A percentile compares a stretch with the other conserved stretches of the same genome.
Evolutionary conservation across 495 filamentous ascomycete genomes (phyloP).

Genomic region (Penicillium silybi): DNA sequence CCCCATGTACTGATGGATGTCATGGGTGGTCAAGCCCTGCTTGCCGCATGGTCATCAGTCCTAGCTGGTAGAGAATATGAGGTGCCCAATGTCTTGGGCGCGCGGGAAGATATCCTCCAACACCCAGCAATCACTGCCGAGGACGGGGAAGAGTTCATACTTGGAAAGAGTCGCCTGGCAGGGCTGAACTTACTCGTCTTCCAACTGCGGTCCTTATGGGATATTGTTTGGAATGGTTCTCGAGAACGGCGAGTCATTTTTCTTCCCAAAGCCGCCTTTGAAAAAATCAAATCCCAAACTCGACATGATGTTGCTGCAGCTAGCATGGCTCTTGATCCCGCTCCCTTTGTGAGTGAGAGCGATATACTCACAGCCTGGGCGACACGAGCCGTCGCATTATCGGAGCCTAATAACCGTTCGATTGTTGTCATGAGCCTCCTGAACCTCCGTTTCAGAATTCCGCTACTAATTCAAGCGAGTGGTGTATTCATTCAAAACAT

Average conservation of each 20-base stretch:
- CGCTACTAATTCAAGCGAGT: conserved; percentile 1
- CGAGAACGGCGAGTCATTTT: conserved; percentile 8
- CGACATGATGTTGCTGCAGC: not conserved
- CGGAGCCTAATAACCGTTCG: conserved; percentile 4
- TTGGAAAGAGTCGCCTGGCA: conserved; percentile 3
- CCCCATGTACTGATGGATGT: conserved; percentile 49
- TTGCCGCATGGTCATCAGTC: conserved; percentile 16
- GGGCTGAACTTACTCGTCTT: conserved; percentile 5
- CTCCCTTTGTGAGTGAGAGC: conserved; percentile 11
- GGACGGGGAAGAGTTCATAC: not conserved
- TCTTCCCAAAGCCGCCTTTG: conserved; percentile 3
- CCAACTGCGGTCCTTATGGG: conserved; percentile 11
- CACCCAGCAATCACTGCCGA: not conserved
- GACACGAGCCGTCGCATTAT: conserved; percentile 2
- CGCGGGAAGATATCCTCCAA: conserved; percentile 11
- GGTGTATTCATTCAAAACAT: conserved; percentile 19
- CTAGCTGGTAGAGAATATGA: conserved; percentile 16
- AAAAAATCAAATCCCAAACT: not conserved
- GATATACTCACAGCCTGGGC: conserved; percentile 18
- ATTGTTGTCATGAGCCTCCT: conserved; percentile 12
- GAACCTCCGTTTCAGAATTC: conserved; percentile 10
- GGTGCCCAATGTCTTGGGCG: conserved; percentile 16
- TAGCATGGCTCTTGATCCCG: not conserved
- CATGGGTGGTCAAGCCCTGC: conserved; percentile 27
- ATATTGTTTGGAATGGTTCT: conserved; percentile 4